Evolutionary conservation across 164 flowering plant genomes (phyloP).

Genomic region (Malania oleifera): DNA sequence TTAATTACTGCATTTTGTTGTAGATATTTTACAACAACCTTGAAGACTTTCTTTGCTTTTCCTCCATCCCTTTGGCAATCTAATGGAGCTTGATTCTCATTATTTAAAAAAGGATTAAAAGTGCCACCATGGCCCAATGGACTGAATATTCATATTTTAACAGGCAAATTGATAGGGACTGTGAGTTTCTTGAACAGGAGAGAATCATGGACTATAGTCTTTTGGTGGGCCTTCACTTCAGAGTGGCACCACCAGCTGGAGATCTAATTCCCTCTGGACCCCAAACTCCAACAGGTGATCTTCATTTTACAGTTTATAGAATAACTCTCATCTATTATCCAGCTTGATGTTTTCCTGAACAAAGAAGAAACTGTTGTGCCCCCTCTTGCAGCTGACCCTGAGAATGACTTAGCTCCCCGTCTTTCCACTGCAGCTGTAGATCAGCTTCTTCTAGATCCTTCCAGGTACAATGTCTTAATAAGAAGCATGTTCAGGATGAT

Average conservation of each 20-base stretch:
- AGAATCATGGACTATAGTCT: conserved; percentile 85
- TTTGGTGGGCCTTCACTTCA: conserved; percentile 73
- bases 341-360: background rate
- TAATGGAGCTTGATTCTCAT: background rate
- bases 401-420: conserved; percentile 20
- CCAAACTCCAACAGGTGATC: conserved; percentile 29
- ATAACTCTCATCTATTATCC: background rate
- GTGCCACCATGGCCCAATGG: background rate
- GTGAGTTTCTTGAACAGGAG: conserved; percentile 76
- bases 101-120: background rate
- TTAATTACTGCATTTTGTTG: background rate
- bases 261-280: conserved; percentile 39
- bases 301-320: background rate
- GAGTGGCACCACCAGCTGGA: conserved; percentile 33
- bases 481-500: too few species aligned
- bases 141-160: background rate
- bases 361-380: background rate
- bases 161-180: conserved; percentile 82
- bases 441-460: conserved; percentile 35
- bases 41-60: background rate
- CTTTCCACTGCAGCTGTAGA: conserved; percentile 33
- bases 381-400: conserved; percentile 19
- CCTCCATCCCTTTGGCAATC: background rate
- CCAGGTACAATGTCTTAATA: conserved; percentile 14
- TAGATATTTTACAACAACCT: background rate